Conservation (phyloP, 345 rosid species). For the Erucastrum elatum region DNA sequence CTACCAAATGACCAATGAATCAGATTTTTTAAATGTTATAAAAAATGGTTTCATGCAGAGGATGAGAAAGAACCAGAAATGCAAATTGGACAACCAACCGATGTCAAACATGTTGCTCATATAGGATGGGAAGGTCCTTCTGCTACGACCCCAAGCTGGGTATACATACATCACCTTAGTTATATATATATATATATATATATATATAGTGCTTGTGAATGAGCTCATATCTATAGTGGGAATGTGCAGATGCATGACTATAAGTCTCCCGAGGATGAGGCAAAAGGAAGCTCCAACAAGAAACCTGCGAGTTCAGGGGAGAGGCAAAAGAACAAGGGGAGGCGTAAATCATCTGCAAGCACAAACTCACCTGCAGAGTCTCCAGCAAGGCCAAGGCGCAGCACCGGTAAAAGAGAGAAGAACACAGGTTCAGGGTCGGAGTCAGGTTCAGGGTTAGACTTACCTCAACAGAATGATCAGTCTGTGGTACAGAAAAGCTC, state of each 20-base stretch:
- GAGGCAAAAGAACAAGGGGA: slow-evolving; percentile 29
- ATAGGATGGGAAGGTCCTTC: slow-evolving; percentile 89
- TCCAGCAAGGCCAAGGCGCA: slow-evolving; percentile 34
- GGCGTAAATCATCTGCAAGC: slow-evolving; percentile 36
- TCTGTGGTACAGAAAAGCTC: slow-evolving; percentile 2
- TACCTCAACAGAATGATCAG: slow-evolving; percentile 24
- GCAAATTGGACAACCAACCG: slow-evolving; percentile 84
- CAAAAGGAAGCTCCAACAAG: slow-evolving; percentile 31
- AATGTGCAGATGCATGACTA: slow-evolving; percentile 64
- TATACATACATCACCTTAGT: slow-evolving; percentile 5
- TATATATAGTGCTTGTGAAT: slow-evolving; percentile 3
- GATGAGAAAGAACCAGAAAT: slow-evolving; percentile 81
- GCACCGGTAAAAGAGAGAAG: slow-evolving; percentile 33
- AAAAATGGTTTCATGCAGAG: slow-evolving; percentile 49
- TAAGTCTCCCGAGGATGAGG: slow-evolving; percentile 31
- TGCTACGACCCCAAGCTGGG: slow-evolving; percentile 64
- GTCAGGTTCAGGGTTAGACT: slow-evolving; percentile 28
- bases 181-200: background rate
- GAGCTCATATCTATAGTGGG: slow-evolving; percentile 38
- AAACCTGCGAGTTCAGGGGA: slow-evolving; percentile 11
- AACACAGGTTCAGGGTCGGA: slow-evolving; percentile 28
- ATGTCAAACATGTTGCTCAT: slow-evolving; percentile 95
- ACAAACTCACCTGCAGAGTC: slow-evolving; percentile 35
- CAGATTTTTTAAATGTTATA: background rate
- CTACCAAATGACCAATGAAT: background rate